Base-by-base conservation (phyloP, 2,329 filamentous ascomycete species). In the Fusarium temperatum region DNA sequence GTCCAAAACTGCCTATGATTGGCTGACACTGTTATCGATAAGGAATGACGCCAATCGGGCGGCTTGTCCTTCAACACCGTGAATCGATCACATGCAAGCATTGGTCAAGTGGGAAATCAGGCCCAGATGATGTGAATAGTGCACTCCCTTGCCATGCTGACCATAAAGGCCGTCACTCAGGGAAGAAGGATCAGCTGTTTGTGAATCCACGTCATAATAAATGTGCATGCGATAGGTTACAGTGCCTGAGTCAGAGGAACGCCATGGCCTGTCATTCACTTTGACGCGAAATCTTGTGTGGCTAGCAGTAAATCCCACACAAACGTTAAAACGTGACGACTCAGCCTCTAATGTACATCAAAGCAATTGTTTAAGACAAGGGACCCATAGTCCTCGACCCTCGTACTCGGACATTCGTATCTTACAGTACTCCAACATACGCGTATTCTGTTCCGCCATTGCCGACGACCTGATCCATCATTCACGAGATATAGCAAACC, bases 1-100 rank as follows among this genome's bases (percentile, higher is more conserved):
- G 24, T 18, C 28, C 24, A 11, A 18, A n/a, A 6, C 3, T 6
- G 15, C 1, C 5, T 41, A 14, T 66, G 22, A 78, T 78, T 78
- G 76, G 76, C 4, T 10, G 20, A 3, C 3, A 0, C 0, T 0
- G 11, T 66, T 77, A 78, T 78, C 75, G 75, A 77, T 77, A 77
- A 78, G 28, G 2, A 26, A 77, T 77, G 75, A 77, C 75, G 75
- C 75, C 75, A 78, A 72, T 62, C 63, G 75, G 55, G 62, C 63
- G 58, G 41, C 45, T 58, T 48, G 41, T 71, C 54, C 51, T 71
- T 76, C 53, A 66, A 67, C 45, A 63, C 63, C 63, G 68, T 71
- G 69, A 75, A 75, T 57, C 48, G 66, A 78, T 77, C 75, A 77
- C 75, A 77, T 77, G 75, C 72, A 68, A 77, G 42, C 54, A 55